A percentile compares a stretch with the other conserved stretches of the same genome.
These are phyloP conservation scores for Leptomonas pyrrhocoris DNA, from an alignment of 208 protist species.

Conservation along the genomic window DNA sequence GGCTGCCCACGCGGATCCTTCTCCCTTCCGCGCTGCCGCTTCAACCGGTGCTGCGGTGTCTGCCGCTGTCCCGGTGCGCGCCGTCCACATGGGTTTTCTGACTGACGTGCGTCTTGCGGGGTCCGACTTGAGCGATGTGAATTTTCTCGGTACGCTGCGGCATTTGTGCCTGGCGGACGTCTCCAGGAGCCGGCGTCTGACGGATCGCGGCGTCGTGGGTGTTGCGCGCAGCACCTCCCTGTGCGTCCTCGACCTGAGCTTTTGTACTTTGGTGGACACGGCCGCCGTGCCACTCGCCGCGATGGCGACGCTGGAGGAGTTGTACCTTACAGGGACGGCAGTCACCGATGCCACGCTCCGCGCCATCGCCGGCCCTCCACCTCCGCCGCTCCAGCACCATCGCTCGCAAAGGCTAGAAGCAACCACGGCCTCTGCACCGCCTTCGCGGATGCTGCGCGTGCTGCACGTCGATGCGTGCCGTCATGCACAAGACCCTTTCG, in stretches of 20 bases:
- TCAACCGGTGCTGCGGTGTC: background rate
- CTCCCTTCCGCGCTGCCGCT: too few relatives aligned
- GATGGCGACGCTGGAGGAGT: conserved; percentile 14
- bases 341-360: conserved; percentile 18
- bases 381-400: background rate
- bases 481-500: conserved; percentile 4
- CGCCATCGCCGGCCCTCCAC: background rate
- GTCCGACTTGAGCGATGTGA: conserved; percentile 8
- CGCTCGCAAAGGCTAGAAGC: background rate
- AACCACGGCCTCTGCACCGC: background rate
- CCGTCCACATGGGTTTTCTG: background rate
- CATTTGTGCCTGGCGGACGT: conserved; percentile 13
- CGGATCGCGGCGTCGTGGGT: conserved; percentile 8
- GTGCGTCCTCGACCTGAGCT: conserved; percentile 9
- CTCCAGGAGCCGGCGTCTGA: conserved; percentile 2
- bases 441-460: conserved; percentile 3
- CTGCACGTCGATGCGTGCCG: conserved; percentile 13
- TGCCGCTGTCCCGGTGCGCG: background rate
- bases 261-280: conserved; percentile 6
- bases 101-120: conserved; percentile 11
- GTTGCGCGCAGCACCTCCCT: conserved; percentile 14
- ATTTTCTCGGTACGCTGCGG: conserved; percentile 11
- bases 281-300: conserved; percentile 4
- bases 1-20: too few relatives aligned
- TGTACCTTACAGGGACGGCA: conserved; percentile 17